Evolutionary conservation across 345 rosid genomes (phyloP), one percentile per base, ranked within the genome.

Genomic region (Mallotus nudiflorus): DNA sequence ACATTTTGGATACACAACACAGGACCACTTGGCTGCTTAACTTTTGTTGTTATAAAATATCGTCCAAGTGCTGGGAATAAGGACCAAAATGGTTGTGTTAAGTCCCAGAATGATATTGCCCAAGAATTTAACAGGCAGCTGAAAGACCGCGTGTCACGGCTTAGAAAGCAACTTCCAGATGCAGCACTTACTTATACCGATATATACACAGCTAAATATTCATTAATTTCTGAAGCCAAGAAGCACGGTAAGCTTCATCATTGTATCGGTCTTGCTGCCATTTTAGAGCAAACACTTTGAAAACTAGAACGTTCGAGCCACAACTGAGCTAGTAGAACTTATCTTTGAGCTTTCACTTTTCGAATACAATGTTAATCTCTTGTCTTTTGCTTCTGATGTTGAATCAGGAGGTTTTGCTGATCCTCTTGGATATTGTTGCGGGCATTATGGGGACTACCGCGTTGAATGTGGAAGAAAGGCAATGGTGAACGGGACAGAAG

Each of bases 341-440:
- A n/a, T n/a, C n/a, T n/a, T n/a, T n/a, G n/a, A n/a, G n/a, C n/a
- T n/a, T n/a, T n/a, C n/a, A 20, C 27, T 52, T 0, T 52, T 3
- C 12, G 10, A 52, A 52, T 52, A 20, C 14, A 52, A 4, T 31
- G 11, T 4, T 9, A 60, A 6, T 33, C 6, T 6, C 45, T 44
- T 44, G 16, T 27, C 22, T 15, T 42, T 18, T 42, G 20, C 29
- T 20, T 18, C 8, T 19, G 18, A 39, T 54, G 42, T 44, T 59
- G 37, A 12, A 19, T 65, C 66, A 56, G 65, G 71, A 79, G 82
- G 82, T 39, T 71, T 79, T 68, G 12, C 3, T 8, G 25, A 72
- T 64, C 66, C 77, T 10, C 62, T 75, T 25, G 67, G 42, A 51
- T 68, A 63, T 56, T 75, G 79, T 6, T 79, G 74, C 29, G 67